phyloP scores from a whole-genome alignment of 805 yeast genomes.

The Candida methanosorbosa region DNA sequence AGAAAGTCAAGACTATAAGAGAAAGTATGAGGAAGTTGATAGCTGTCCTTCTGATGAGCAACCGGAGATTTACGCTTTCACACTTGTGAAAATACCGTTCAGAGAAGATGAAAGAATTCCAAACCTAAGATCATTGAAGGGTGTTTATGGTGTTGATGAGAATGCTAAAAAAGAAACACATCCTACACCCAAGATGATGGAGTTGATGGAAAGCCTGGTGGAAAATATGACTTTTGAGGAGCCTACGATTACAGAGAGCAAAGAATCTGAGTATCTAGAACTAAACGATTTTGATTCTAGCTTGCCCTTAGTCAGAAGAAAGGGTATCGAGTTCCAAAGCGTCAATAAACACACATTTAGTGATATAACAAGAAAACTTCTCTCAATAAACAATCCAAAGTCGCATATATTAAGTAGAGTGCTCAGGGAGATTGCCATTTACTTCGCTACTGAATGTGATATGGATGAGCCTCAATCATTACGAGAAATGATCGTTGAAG shows the following conservation, averaged over 20 bases:
- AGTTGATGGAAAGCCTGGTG: conserved; percentile 34
- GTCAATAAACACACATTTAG: conserved; percentile 3
- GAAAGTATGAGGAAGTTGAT: conserved; percentile 10
- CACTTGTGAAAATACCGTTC: conserved; percentile 54
- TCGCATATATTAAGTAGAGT: conserved; percentile 9
- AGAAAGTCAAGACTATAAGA: conserved; percentile 12
- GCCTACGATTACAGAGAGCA: background rate
- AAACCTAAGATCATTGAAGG: conserved; percentile 32
- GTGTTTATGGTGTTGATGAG: conserved; percentile 21
- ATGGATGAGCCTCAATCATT: background rate
- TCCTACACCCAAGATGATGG: conserved; percentile 31
- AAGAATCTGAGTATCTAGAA: conserved; percentile 12
- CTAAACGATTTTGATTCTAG: conserved; percentile 10
- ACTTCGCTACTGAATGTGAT: background rate
- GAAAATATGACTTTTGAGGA: conserved; percentile 33
- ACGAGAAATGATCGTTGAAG: background rate
- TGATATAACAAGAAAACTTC: conserved; percentile 8
- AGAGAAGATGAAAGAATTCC: conserved; percentile 68
- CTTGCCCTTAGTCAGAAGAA: conserved; percentile 6
- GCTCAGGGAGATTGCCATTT: conserved; percentile 2
- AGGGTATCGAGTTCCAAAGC: conserved; percentile 8
- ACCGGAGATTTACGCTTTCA: conserved; percentile 30
- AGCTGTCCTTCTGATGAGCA: conserved; percentile 10
- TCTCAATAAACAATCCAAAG: conserved; percentile 13
- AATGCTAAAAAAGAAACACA: conserved; percentile 14